Conservation (phyloP, 208 protist genomes). For the Balamuthia mandrillaris region DNA sequence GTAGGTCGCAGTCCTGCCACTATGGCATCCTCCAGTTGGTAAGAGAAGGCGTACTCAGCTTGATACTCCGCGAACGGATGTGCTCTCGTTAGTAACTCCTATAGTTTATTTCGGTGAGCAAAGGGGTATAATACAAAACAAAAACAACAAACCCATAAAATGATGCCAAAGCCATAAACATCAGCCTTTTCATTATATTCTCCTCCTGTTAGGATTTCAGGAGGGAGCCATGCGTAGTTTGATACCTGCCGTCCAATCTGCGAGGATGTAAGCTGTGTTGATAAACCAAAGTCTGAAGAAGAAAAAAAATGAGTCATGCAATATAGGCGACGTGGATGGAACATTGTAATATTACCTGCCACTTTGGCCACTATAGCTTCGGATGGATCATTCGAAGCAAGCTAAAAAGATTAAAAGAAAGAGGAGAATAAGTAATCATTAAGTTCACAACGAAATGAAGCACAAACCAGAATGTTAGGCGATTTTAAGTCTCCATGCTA, state of each 20-base stretch:
- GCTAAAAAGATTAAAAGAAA: background rate
- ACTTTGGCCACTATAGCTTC: constrained; percentile 13
- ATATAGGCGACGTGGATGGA: background rate
- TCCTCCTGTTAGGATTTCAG: constrained; percentile 22
- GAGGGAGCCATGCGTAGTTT: constrained; percentile 19
- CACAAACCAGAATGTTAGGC: constrained; percentile 39
- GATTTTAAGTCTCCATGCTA: constrained; percentile 48
- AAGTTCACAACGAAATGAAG: background rate
- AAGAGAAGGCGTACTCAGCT: constrained; percentile 32
- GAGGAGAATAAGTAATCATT: too few relatives aligned
- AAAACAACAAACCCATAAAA: too few relatives aligned
- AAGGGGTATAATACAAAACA: too few relatives aligned
- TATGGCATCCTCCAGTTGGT: constrained; percentile 40
- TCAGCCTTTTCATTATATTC: constrained; percentile 35
- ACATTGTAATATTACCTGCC: too few relatives aligned
- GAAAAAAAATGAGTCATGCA: background rate
- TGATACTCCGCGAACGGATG: constrained; percentile 38
- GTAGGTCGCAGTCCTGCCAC: constrained; percentile 13
- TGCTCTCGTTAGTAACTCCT: background rate
- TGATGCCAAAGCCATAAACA: constrained; percentile 22
- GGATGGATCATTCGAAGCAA: background rate
- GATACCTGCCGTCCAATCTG: constrained; percentile 21
- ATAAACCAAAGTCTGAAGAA: constrained; percentile 21
- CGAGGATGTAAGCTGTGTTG: constrained; percentile 16
- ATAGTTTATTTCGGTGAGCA: too few relatives aligned